Evolutionary conservation across 2,329 filamentous ascomycete species (phyloP).

Genomic region (Elsinoe arachidis): DNA sequence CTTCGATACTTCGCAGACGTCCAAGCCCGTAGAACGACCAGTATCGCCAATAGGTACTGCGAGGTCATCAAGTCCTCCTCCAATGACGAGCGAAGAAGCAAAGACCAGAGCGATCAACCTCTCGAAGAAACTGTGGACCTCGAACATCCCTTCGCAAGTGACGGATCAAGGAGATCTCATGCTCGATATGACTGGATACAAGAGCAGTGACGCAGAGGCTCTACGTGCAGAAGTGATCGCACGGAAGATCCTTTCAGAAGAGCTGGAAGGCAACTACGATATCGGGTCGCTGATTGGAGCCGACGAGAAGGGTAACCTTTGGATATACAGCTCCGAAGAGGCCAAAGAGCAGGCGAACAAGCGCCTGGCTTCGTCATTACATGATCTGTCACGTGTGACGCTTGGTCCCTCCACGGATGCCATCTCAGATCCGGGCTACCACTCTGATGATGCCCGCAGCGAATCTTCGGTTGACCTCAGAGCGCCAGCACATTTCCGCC

Average conservation of each 20-base stretch:
- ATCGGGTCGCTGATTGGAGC: slow-evolving; percentile 92
- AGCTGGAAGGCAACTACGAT: slow-evolving; percentile 90
- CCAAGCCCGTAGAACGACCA: slow-evolving; percentile 6
- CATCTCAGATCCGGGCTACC: slow-evolving; percentile 86
- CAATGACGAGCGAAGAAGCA: slow-evolving; percentile 62
- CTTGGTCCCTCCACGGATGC: slow-evolving; percentile 62
- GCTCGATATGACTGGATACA: slow-evolving; percentile 97
- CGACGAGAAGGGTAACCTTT: slow-evolving; percentile 93
- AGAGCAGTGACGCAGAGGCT: slow-evolving; percentile 85
- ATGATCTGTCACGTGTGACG: slow-evolving; percentile 35
- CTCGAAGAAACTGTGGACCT: slow-evolving; percentile 77
- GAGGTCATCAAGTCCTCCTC: slow-evolving; percentile 68
- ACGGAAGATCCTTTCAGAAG: slow-evolving; percentile 82
- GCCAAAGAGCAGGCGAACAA: slow-evolving; percentile 83
- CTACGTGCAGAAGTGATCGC: slow-evolving; percentile 88
- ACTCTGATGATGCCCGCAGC: slow-evolving; percentile 68
- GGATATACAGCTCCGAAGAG: slow-evolving; percentile 98
- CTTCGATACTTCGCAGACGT: background rate
- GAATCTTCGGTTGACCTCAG: slow-evolving; percentile 31
- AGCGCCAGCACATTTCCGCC: slow-evolving; percentile 47
- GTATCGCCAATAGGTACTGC: slow-evolving; percentile 6
- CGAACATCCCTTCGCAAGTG: slow-evolving; percentile 88
- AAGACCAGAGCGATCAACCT: slow-evolving; percentile 74
- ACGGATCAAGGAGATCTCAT: slow-evolving; percentile 90
- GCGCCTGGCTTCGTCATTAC: slow-evolving; percentile 32